Percentiles rank a stretch among this genome's conserved stretches.
phyloP scores from a whole-genome alignment of 2,329 filamentous ascomycete species.

The Stagonosporopsis vannaccii region DNA sequence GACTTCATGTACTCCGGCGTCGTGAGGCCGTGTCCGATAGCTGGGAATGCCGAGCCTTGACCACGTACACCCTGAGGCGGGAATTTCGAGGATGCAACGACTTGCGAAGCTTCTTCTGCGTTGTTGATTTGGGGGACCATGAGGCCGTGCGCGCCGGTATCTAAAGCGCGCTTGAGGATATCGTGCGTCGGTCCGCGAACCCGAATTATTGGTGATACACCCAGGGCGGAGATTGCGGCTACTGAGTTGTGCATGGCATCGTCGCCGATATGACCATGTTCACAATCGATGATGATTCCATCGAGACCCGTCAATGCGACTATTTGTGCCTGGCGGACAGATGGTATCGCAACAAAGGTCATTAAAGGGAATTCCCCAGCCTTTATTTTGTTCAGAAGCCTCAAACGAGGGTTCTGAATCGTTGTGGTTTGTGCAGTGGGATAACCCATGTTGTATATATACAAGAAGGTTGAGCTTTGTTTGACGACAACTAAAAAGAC shows the following conservation, averaged over 20 bases:
- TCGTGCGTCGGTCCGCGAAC: conserved; percentile 57
- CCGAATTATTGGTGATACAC: conserved; percentile 64
- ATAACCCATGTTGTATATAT: conserved; percentile 12
- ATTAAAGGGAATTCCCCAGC: conserved; percentile 53
- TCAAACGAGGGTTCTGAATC: conserved; percentile 51
- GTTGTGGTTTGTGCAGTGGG: conserved; percentile 24
- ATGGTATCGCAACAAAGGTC: conserved; percentile 60
- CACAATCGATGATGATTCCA: conserved; percentile 70
- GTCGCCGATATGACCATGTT: conserved; percentile 64
- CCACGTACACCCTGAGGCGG: conserved; percentile 63
- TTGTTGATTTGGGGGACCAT: conserved; percentile 64
- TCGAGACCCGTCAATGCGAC: conserved; percentile 70
- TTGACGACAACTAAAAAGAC: too few species aligned
- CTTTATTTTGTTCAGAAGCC: conserved; percentile 55
- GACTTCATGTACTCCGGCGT: conserved; percentile 65
- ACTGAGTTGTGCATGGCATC: conserved; percentile 66
- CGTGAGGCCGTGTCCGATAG: conserved; percentile 55
- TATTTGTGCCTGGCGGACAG: conserved; percentile 58
- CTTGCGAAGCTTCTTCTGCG: conserved; percentile 51
- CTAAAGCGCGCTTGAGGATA: conserved; percentile 63
- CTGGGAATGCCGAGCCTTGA: conserved; percentile 64
- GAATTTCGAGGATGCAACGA: conserved; percentile 64
- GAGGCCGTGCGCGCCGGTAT: conserved; percentile 65
- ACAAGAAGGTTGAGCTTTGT: neutral
- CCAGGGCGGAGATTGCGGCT: conserved; percentile 63